These are phyloP conservation scores for Pluteus cervinus DNA, from an alignment of 768 basidiomycete genomes.

Conservation along the genomic window DNA sequence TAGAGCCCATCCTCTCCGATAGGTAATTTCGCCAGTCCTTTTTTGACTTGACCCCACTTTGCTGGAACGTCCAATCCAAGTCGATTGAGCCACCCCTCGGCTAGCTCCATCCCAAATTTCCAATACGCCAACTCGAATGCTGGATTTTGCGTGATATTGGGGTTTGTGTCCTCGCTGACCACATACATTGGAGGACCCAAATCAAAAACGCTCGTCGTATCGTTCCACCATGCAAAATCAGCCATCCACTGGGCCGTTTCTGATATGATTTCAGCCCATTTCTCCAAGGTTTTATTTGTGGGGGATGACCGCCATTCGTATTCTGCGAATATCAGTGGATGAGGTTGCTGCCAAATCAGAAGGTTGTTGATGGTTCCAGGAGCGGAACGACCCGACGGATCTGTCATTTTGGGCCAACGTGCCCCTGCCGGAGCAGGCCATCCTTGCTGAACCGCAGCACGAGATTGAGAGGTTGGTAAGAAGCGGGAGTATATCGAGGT, in stretches of 20 bases:
- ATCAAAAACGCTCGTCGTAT: slow-evolving; percentile 41
- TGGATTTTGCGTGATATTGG: slow-evolving; percentile 48
- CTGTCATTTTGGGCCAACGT: slow-evolving; percentile 61
- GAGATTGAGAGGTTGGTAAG: slow-evolving; percentile 35
- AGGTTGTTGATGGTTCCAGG: slow-evolving; percentile 60
- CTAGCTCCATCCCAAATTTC: slow-evolving; percentile 42
- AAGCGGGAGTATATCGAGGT: slow-evolving; percentile 40
- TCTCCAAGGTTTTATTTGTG: slow-evolving; percentile 30
- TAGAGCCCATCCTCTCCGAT: slow-evolving; percentile 46
- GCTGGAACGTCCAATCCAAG: slow-evolving; percentile 34
- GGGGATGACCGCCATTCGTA: slow-evolving; percentile 49
- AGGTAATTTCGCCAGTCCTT: slow-evolving; percentile 45
- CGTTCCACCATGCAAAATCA: slow-evolving; percentile 46
- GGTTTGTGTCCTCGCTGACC: slow-evolving; percentile 51
- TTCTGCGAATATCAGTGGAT: slow-evolving; percentile 52
- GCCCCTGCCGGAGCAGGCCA: slow-evolving; percentile 50
- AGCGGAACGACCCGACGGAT: slow-evolving; percentile 49
- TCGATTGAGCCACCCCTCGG: slow-evolving; percentile 40
- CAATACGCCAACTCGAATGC: slow-evolving; percentile 58
- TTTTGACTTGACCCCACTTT: slow-evolving; percentile 37
- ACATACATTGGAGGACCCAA: slow-evolving; percentile 56
- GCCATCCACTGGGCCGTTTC: slow-evolving; percentile 59
- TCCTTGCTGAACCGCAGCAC: slow-evolving; percentile 48
- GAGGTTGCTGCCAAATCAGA: slow-evolving; percentile 58
- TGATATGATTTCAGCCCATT: slow-evolving; percentile 46